These are phyloP conservation scores for Pouteria campechiana DNA, from an alignment of 179 eudicot species.

Conservation along the genomic window DNA sequence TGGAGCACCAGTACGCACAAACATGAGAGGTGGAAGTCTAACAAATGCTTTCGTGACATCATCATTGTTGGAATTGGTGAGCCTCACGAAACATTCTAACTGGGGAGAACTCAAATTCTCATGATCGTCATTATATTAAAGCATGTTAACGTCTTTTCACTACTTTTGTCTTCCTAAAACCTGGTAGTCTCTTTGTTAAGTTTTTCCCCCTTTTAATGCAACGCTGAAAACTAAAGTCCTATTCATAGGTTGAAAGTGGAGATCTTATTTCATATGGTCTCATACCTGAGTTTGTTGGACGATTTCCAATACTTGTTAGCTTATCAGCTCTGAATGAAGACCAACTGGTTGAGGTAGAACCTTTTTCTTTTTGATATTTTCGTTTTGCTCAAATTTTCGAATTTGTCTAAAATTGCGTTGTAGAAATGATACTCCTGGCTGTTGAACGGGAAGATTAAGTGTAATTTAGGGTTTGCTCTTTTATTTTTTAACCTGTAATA, in stretches of 20 bases:
- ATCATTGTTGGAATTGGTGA: conserved; percentile 54
- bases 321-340: conserved; percentile 60
- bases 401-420: too few relatives aligned
- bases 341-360: conserved; percentile 55
- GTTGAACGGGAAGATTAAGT: too few relatives aligned
- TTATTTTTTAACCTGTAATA: too few relatives aligned
- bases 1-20: conserved; percentile 72
- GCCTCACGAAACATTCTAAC: conserved; percentile 5
- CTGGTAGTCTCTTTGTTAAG: background rate
- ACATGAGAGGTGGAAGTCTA: conserved; percentile 43
- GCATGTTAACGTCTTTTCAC: too few relatives aligned
- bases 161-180: background rate
- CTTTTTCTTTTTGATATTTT: background rate
- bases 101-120: too few relatives aligned
- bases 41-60: conserved; percentile 40
- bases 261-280: conserved; percentile 68
- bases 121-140: too few relatives aligned
- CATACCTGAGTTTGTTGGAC: conserved; percentile 69
- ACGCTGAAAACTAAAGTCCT: background rate
- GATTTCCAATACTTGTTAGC: conserved; percentile 60
- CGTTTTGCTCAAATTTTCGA: background rate
- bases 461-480: background rate
- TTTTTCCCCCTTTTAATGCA: background rate
- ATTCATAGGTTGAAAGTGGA: conserved; percentile 61
- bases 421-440: too few relatives aligned